Percentiles rank a stretch among this genome's conserved stretches.
These are phyloP conservation scores for Camptophora hylomeconis DNA, from an alignment of 2,329 filamentous ascomycete species.

Conservation along the genomic window DNA sequence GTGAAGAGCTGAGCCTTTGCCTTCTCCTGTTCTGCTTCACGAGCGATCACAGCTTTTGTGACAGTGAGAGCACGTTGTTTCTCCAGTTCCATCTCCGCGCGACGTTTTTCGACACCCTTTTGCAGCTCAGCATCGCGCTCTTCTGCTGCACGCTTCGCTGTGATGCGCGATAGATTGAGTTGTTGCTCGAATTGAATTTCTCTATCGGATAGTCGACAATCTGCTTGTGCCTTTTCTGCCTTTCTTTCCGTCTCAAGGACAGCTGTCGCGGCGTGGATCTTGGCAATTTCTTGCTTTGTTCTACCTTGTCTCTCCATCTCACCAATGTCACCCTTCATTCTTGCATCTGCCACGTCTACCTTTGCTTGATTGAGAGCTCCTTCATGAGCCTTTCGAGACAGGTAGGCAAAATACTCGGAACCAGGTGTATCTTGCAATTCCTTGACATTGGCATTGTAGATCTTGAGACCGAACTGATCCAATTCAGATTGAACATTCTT, in stretches of 20 bases:
- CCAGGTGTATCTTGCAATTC: conserved; percentile 73
- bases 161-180: conserved; percentile 62
- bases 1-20: conserved; percentile 25
- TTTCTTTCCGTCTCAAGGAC: conserved; percentile 76
- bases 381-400: conserved; percentile 73
- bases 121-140: conserved; percentile 68
- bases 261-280: conserved; percentile 75
- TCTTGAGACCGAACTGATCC: conserved; percentile 62
- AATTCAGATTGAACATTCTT: conserved; percentile 67
- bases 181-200: conserved; percentile 61
- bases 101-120: conserved; percentile 62
- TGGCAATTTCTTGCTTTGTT: conserved; percentile 74
- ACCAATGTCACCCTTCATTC: conserved; percentile 46
- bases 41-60: conserved; percentile 52
- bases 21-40: conserved; percentile 30
- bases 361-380: conserved; percentile 70
- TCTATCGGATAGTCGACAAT: conserved; percentile 60
- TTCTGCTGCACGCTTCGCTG: conserved; percentile 60
- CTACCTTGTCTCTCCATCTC: conserved; percentile 67
- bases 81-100: conserved; percentile 68
- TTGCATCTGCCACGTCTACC: conserved; percentile 45
- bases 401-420: conserved; percentile 70
- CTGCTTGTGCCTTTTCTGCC: conserved; percentile 65
- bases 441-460: conserved; percentile 66
- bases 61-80: conserved; percentile 67